These are phyloP conservation scores for Mortierella sp. DNA, from an alignment of 371 early-diverging fungal genomes.

Conservation along the genomic window DNA sequence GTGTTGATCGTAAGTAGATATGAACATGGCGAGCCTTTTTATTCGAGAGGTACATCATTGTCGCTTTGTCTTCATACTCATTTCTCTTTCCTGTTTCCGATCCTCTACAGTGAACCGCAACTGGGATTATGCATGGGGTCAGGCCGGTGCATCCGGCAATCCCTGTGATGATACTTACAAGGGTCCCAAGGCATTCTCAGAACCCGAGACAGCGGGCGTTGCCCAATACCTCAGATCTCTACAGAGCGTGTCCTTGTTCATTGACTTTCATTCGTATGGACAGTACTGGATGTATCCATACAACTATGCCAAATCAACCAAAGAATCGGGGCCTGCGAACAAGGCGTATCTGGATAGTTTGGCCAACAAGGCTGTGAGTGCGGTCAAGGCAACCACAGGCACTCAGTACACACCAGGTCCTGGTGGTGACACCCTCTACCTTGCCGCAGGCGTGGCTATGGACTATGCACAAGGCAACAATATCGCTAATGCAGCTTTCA, in stretches of 20 bases:
- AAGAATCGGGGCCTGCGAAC: constrained; percentile 20
- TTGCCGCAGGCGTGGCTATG: constrained; percentile 54
- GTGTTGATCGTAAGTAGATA: constrained; percentile 30
- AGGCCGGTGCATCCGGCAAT: constrained; percentile 57
- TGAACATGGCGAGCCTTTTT: too few species aligned
- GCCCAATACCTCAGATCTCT: constrained; percentile 52
- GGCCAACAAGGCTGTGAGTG: constrained; percentile 18
- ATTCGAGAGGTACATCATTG: too few species aligned
- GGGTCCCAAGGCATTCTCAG: constrained; percentile 60
- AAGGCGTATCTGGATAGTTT: constrained; percentile 19
- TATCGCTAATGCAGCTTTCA: constrained; percentile 58
- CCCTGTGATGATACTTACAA: constrained; percentile 63
- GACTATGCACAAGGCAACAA: constrained; percentile 58
- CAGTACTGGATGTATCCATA: constrained; percentile 39
- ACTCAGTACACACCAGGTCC: constrained; percentile 23
- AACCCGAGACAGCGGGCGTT: constrained; percentile 62
- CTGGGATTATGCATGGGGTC: constrained; percentile 61
- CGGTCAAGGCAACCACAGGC: constrained; percentile 19
- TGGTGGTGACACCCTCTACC: constrained; percentile 61
- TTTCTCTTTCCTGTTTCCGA: background rate
- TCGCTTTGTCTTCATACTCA: too few species aligned
- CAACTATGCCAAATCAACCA: constrained; percentile 24
- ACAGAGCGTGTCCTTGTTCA: constrained; percentile 50
- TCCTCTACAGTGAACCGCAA: constrained; percentile 61
- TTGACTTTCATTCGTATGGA: constrained; percentile 40